These are phyloP conservation scores for Corynascus novoguineensis DNA, from an alignment of 495 filamentous ascomycete genomes.

Conservation along the genomic window DNA sequence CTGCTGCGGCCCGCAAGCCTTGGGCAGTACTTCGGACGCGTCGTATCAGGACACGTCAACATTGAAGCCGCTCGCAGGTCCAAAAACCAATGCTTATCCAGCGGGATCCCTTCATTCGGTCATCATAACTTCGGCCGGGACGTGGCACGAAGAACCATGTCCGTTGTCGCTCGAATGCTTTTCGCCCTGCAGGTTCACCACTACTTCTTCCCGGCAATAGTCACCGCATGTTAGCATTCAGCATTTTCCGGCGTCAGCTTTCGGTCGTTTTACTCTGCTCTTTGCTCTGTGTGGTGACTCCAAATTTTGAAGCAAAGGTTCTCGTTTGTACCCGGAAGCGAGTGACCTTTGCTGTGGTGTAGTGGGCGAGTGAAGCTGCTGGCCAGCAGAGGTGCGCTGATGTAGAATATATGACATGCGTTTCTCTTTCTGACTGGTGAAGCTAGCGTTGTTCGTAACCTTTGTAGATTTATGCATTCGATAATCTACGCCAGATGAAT, in stretches of 20 bases:
- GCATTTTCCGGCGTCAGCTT: slow-evolving; percentile 11
- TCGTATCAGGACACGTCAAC: no score
- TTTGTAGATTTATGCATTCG: not conserved
- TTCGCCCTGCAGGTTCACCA: not conserved
- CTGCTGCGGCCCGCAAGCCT: no score
- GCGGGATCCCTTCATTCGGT: not conserved
- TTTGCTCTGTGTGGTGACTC: not conserved
- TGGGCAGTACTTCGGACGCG: no score
- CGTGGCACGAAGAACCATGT: not conserved
- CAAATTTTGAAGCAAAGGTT: not conserved
- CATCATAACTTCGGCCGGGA: not conserved
- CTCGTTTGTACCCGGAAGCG: not conserved
- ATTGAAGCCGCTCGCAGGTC: no score
- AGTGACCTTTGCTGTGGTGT: not conserved
- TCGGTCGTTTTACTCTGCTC: slow-evolving; percentile 25
- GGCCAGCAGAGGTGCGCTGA: slow-evolving; percentile 9
- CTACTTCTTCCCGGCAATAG: not conserved
- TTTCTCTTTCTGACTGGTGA: not conserved
- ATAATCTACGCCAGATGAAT: slow-evolving; percentile 5
- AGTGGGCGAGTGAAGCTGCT: slow-evolving; percentile 4
- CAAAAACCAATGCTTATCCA: no score
- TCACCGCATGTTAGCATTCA: not conserved
- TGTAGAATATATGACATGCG: not conserved
- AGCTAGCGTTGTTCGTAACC: no score
- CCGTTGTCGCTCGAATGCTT: not conserved